phyloP scores from a whole-genome alignment of 345 rosid genomes.

The Clarkia xantiana region DNA sequence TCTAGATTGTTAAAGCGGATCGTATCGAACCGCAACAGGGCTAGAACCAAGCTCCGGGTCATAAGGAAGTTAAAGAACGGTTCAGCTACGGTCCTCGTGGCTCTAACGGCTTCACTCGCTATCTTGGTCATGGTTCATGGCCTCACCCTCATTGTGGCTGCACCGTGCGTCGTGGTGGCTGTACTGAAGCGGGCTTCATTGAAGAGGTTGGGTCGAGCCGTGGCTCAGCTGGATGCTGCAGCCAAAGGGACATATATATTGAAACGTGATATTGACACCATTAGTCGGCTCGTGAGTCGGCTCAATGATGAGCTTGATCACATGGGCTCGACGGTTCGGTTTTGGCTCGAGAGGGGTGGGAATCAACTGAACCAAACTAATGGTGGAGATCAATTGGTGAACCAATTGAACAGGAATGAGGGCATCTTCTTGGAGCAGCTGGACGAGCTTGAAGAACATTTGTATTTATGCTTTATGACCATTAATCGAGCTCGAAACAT shows the following conservation, averaged over 20 bases:
- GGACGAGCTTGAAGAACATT: constrained; percentile 73
- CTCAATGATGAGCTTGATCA: constrained; percentile 55
- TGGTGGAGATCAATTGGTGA: constrained; percentile 26
- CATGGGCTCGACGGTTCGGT: constrained; percentile 27
- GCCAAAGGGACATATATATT: constrained; percentile 73
- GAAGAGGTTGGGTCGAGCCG: constrained; percentile 21
- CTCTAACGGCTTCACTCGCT: constrained; percentile 43
- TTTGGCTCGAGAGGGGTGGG: constrained; percentile 39
- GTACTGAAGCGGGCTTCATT: constrained; percentile 22
- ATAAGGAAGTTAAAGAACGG: constrained; percentile 26
- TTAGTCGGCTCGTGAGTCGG: constrained; percentile 45
- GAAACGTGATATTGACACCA: constrained; percentile 56
- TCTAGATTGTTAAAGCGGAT: constrained; percentile 30
- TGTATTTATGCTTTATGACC: constrained; percentile 74
- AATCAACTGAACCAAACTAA: constrained; percentile 23
- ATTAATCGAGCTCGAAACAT: constrained; percentile 60
- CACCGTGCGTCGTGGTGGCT: constrained; percentile 33
- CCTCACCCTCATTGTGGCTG: constrained; percentile 45
- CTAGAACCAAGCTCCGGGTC: constrained; percentile 28
- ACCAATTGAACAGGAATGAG: constrained; percentile 33
- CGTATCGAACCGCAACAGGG: constrained; percentile 38
- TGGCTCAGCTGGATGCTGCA: constrained; percentile 48
- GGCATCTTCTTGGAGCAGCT: constrained; percentile 36
- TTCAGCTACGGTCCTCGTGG: constrained; percentile 47
- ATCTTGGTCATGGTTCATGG: constrained; percentile 56